Base-by-base conservation (phyloP, 139 green algal genomes). In the Microglena sp. region DNA sequence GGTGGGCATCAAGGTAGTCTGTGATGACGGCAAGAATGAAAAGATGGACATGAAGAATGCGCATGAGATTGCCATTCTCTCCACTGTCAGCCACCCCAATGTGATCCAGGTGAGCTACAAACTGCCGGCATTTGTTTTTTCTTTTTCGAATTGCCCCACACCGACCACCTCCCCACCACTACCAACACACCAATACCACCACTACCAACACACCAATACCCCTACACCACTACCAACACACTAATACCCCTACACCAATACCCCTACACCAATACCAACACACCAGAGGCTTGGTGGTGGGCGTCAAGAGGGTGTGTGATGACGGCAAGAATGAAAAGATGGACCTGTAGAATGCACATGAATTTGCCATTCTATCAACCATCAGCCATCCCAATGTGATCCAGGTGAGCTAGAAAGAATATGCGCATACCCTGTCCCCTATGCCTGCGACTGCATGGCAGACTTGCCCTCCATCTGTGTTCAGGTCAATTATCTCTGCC, bases 361-460 rank as follows among this genome's bases (percentile, higher is more conserved):
- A 62, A 29, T n/a, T 62, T 36, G 55, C 55, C 27, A 34, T 62
- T 18, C 24, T 62, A 18, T 50, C 40, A 18, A 50, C 40, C 15
- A 11, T 50, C 40, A 50, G 40, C 40, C 40, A 50, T 18, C 40
- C 40, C 15, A 11, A 50, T 18, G 40, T 50, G 40, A 50, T 18
- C 40, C 40, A 50, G 40, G 40, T 50, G 40, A 18, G 40, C n/a
- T n/a, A n/a, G n/a, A n/a, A n/a, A n/a, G n/a, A 11, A 50, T 18
- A 50, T 50, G 40, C 40, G 18, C n/a, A n/a, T n/a, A n/a, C n/a
- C n/a, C n/a, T n/a, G n/a, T n/a, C n/a, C n/a, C 40, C 40, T 18
- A 50, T 11, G 77, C 77, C 18, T 84, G 77, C 73, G 71, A 62
- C 36, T 84, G 77, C 67, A 34, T 84, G 55, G 18, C 40, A 11